Base-by-base conservation (phyloP, 331 rosid species). In the Arachis monticola region DNA sequence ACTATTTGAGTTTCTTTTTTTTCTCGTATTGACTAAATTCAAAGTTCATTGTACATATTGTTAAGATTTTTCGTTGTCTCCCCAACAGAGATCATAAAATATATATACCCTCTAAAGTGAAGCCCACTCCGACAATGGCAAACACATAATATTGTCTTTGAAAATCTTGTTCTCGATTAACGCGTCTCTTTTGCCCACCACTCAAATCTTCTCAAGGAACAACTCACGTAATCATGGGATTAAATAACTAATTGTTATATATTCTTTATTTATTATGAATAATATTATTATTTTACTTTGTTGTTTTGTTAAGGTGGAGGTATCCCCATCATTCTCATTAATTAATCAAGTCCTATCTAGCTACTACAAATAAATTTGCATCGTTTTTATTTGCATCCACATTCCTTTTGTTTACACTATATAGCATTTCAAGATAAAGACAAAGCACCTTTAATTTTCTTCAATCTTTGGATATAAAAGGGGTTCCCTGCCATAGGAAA, bases 131-230 rank as follows among this genome's bases (percentile, higher is more conserved):
- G 60, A 35, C 74, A 75, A 76, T 86, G 93, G 89, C 82, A 74
- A 88, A 80, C 91, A 81, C 76, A 82, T 84, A 27, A 84, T 84
- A 76, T 41, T 82, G 85, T 82, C 82, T 61, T 72, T 51, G 73
- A 64, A 47, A 70, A 53, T 11, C 32, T 64, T 84, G 82, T 63
- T 55, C 35, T 51, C 38, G 70, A 74, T 73, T 76, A 79, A 71
- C 69, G 64, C 77, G 85, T 64, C 78, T 77, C 77, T 47, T 74
- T 73, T 81, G 10, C 62, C 82, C 79, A 71, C 85, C 84, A 67
- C 77, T 59, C 78, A 81, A 81, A 69, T 68, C 40, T 78, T 78
- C 38, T 47, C 27, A 58, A 17, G 42, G 57, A 83, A 17, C 55
- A 74, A 50, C 14, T 77, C 65, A 56, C 60, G 69, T 69, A 72